Conservation (phyloP, 805 yeast genomes). For the Suhomyces sp. region DNA sequence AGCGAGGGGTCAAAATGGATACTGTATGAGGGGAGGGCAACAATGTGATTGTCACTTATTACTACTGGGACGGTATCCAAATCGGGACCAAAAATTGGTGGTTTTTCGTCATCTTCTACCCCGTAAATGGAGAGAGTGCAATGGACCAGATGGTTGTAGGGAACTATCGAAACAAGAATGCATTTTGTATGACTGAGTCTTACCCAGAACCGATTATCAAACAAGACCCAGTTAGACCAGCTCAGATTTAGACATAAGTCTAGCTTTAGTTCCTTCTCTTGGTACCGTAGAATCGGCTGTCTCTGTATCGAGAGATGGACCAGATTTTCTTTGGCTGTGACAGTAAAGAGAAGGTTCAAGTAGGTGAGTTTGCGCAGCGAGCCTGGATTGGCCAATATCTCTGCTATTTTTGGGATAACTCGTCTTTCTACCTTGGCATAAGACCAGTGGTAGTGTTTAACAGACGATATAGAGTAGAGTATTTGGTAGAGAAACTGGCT, state of each 20-base stretch:
- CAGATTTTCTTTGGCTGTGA: neutral
- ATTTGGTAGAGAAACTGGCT: slow-evolving; percentile 28
- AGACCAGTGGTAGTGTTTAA: slow-evolving; percentile 37
- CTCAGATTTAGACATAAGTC: neutral
- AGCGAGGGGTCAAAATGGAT: neutral
- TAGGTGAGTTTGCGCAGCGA: slow-evolving; percentile 5
- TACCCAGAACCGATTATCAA: slow-evolving; percentile 42
- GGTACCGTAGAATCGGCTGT: slow-evolving; percentile 13
- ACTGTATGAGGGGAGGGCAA: neutral
- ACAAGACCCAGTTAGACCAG: slow-evolving; percentile 25
- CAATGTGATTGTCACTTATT: neutral
- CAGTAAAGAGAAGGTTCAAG: slow-evolving; percentile 21
- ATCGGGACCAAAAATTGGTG: neutral
- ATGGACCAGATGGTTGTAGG: neutral
- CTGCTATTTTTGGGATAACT: slow-evolving; percentile 24
- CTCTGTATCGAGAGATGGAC: slow-evolving; percentile 7
- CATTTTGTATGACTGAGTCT: neutral
- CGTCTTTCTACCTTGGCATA: slow-evolving; percentile 36
- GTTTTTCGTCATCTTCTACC: neutral
- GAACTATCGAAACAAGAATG: neutral
- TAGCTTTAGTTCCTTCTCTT: neutral
- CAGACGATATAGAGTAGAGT: slow-evolving; percentile 28
- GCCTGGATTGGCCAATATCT: neutral
- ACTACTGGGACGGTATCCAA: neutral
- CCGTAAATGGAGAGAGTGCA: neutral